Percentiles rank a stretch among this genome's conserved stretches.
Conservation (phyloP, 2,329 filamentous ascomycete species). For the Apiospora kogelbergensis region DNA sequence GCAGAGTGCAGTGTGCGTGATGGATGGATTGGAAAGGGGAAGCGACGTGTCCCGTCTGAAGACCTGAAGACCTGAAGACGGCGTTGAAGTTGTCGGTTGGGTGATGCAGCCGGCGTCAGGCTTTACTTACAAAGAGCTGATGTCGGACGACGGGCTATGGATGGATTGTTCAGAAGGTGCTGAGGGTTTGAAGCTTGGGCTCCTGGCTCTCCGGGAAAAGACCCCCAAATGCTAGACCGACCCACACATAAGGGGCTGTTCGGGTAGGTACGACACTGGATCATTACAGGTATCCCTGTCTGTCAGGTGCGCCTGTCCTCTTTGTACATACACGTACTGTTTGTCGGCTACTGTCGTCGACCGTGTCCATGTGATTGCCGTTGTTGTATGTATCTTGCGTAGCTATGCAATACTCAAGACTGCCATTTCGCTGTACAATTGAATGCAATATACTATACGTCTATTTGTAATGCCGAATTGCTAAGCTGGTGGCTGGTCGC, state of each 20-base stretch:
- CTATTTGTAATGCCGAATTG: too few relatives aligned
- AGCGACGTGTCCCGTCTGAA: slow-evolving; percentile 8
- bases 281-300: neutral
- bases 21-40: neutral
- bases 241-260: neutral
- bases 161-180: neutral
- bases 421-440: neutral
- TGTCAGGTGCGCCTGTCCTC: neutral
- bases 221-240: neutral
- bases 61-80: slow-evolving; percentile 5
- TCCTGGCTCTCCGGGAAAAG: neutral
- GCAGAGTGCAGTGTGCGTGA: neutral
- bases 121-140: slow-evolving; percentile 3
- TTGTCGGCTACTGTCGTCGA: neutral
- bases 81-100: neutral
- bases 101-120: neutral
- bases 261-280: neutral
- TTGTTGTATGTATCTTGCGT: too few relatives aligned
- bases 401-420: too few relatives aligned
- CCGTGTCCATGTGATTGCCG: neutral
- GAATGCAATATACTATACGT: neutral
- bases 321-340: too few relatives aligned
- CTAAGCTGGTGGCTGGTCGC: too few relatives aligned
- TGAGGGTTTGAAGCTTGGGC: neutral
- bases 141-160: neutral